Percentiles rank a stretch among this genome's conserved stretches.
Conservation (phyloP, 1,284 basidiomycete genomes). For the Wolfiporia cocos region DNA sequence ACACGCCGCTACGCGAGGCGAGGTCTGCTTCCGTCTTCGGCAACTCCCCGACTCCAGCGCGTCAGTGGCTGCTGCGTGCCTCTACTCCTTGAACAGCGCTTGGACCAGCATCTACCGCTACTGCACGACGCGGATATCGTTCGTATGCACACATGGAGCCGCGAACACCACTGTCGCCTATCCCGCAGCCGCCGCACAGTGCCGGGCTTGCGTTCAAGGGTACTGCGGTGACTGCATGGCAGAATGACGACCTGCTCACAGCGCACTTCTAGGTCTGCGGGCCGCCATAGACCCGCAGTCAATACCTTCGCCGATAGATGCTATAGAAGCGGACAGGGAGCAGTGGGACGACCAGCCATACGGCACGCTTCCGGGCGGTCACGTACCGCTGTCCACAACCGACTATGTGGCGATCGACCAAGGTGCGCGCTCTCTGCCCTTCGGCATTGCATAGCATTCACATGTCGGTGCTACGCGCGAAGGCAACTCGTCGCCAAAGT, state of each 20-base stretch:
- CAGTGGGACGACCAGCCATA: constrained; percentile 79
- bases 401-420: constrained; percentile 91
- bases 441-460: no score
- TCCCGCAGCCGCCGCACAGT: constrained; percentile 79
- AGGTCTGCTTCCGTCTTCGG: no score
- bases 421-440: constrained; percentile 56
- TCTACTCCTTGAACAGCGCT: no score
- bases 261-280: constrained; percentile 73
- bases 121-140: neutral
- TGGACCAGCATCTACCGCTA: no score
- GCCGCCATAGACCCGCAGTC: constrained; percentile 87
- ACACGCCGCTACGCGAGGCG: no score
- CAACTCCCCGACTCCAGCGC: no score
- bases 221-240: no score
- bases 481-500: constrained; percentile 70
- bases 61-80: no score
- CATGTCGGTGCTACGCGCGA: no score
- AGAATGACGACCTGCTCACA: no score
- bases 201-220: constrained; percentile 67
- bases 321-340: constrained; percentile 79
- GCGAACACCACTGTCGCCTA: constrained; percentile 35
- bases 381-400: constrained; percentile 81
- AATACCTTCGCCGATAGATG: constrained; percentile 87
- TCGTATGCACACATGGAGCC: neutral
- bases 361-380: constrained; percentile 70